phyloP scores from a whole-genome alignment of 257 asterid species.

The Solanum tacnaense region DNA sequence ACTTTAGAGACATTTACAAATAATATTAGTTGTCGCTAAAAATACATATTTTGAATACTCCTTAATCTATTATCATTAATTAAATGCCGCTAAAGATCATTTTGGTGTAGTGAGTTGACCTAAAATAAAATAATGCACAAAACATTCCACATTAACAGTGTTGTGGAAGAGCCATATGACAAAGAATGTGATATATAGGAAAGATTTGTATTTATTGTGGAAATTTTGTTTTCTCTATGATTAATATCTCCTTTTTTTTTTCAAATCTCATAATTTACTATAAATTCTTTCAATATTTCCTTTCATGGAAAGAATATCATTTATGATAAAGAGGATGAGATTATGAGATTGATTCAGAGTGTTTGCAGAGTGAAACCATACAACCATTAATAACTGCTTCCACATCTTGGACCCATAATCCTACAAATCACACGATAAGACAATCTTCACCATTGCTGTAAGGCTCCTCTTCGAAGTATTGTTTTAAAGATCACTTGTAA shows the following conservation, averaged over 20 bases:
- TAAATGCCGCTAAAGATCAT: no score
- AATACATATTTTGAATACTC: no score
- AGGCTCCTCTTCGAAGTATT: no score
- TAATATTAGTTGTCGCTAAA: no score
- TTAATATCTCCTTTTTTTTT: neutral
- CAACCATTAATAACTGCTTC: neutral
- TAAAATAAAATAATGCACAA: neutral
- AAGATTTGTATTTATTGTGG: neutral
- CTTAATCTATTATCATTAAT: no score
- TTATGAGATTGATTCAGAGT: neutral
- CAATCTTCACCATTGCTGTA: neutral
- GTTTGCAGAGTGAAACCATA: neutral
- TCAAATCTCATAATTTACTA: neutral
- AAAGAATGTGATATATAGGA: neutral
- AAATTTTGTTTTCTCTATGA: neutral
- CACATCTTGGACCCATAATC: neutral
- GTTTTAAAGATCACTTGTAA: neutral
- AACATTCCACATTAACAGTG: no score
- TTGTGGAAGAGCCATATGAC: neutral
- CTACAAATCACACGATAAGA: neutral
- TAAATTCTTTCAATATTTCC: neutral
- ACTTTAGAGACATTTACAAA: no score
- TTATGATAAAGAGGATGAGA: neutral
- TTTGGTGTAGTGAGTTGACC: neutral
- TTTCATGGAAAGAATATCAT: neutral